Conservation (phyloP, 2,329 filamentous ascomycete genomes). For the Paradendryphiella salina region DNA sequence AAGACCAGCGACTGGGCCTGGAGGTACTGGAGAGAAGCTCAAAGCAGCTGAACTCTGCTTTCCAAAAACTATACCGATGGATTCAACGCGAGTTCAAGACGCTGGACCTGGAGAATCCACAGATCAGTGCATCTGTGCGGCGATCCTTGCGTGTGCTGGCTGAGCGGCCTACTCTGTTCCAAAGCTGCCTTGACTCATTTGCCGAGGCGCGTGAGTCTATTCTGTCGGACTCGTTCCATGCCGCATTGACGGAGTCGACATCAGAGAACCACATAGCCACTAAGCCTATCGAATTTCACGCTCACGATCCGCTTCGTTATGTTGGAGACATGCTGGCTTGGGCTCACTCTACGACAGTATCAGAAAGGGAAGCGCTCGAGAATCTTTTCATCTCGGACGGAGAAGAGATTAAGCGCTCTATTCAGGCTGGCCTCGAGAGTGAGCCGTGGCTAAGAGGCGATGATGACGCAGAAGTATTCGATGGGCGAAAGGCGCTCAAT, state of each 20-base stretch:
- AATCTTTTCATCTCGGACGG: conserved; percentile 88
- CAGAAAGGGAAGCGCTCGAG: conserved; percentile 89
- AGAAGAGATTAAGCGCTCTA: conserved; percentile 80
- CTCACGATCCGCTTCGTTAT: conserved; percentile 89
- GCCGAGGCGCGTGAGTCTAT: conserved; percentile 86
- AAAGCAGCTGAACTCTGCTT: conserved; percentile 82
- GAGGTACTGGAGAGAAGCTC: conserved; percentile 92
- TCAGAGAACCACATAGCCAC: conserved; percentile 59
- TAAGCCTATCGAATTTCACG: conserved; percentile 92
- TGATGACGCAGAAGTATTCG: conserved; percentile 62
- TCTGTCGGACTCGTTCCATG: conserved; percentile 85
- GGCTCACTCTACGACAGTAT: conserved; percentile 91
- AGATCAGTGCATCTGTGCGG: conserved; percentile 83
- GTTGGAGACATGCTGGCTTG: conserved; percentile 97
- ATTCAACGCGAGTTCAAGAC: conserved; percentile 91
- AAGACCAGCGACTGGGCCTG: conserved; percentile 83
- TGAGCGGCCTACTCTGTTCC: conserved; percentile 86
- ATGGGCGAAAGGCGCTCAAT: conserved; percentile 78
- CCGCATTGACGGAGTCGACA: conserved; percentile 76
- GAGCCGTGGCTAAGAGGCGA: conserved; percentile 77
- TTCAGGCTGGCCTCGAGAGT: conserved; percentile 76
- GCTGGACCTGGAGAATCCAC: conserved; percentile 89
- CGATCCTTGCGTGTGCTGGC: conserved; percentile 83
- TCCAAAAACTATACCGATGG: conserved; percentile 96
- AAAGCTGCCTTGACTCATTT: conserved; percentile 91